phyloP scores from a whole-genome alignment of 208 protist genomes.

The Leishmania amazonensis region DNA sequence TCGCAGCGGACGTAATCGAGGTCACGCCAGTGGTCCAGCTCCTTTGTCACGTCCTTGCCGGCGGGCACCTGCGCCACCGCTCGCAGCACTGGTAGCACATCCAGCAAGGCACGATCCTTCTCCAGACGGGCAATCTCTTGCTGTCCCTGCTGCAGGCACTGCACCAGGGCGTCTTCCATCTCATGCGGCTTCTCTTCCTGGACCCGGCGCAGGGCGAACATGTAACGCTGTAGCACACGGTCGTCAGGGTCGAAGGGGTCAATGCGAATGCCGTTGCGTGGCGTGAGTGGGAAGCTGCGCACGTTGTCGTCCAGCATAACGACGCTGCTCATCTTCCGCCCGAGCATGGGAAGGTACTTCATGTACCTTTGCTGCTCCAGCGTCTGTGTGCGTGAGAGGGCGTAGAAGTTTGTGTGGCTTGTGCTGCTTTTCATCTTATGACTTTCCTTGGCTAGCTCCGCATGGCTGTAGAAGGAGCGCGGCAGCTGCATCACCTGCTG shows the following conservation, averaged over 20 bases:
- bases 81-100: slow-evolving; percentile 77
- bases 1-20: slow-evolving; percentile 78
- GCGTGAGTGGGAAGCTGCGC: slow-evolving; percentile 86
- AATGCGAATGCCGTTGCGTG: slow-evolving; percentile 80
- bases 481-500: slow-evolving; percentile 74
- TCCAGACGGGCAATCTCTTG: slow-evolving; percentile 49
- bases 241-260: slow-evolving; percentile 61
- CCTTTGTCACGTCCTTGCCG: slow-evolving; percentile 49
- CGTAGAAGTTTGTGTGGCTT: slow-evolving; percentile 81
- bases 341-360: slow-evolving; percentile 90
- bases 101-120: slow-evolving; percentile 55
- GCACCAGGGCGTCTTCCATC: slow-evolving; percentile 24
- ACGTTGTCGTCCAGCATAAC: slow-evolving; percentile 91
- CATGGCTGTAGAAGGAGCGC: slow-evolving; percentile 68
- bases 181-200: slow-evolving; percentile 31
- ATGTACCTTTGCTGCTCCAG: slow-evolving; percentile 75
- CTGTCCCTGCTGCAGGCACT: slow-evolving; percentile 38
- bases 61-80: slow-evolving; percentile 38
- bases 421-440: slow-evolving; percentile 36
- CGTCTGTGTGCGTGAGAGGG: slow-evolving; percentile 83
- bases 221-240: slow-evolving; percentile 48
- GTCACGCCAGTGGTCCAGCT: slow-evolving; percentile 84
- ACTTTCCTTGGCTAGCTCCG: slow-evolving; percentile 46
- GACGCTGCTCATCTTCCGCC: slow-evolving; percentile 55
- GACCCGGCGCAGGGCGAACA: slow-evolving; percentile 27